These are phyloP conservation scores for Histomonas meleagridis DNA, from an alignment of 208 protist species.

Conservation along the genomic window DNA sequence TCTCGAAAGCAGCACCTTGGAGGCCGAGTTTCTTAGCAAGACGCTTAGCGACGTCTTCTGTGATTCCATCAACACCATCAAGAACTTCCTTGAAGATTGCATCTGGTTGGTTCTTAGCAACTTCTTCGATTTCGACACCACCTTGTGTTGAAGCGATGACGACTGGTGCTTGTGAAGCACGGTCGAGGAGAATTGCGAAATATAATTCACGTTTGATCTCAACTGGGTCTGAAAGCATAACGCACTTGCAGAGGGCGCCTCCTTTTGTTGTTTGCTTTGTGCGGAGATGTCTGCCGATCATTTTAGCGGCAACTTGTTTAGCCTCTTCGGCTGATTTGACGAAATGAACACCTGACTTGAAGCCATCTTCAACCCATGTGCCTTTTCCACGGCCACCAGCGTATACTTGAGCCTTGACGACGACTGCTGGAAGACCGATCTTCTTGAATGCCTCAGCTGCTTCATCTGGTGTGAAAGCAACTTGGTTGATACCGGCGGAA, in stretches of 20 bases:
- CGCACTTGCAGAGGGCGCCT: slow-evolving; percentile 58
- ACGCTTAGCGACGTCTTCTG: neutral
- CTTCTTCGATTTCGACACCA: slow-evolving; percentile 92
- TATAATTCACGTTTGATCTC: slow-evolving; percentile 75
- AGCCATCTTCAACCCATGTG: slow-evolving; percentile 78
- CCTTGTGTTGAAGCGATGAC: slow-evolving; percentile 73
- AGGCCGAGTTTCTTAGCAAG: neutral
- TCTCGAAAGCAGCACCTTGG: neutral
- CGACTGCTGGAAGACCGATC: slow-evolving; percentile 39
- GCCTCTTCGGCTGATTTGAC: slow-evolving; percentile 60
- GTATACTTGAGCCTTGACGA: slow-evolving; percentile 65
- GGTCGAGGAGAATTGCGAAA: slow-evolving; percentile 83
- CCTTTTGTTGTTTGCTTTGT: slow-evolving; percentile 93
- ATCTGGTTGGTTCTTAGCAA: slow-evolving; percentile 77
- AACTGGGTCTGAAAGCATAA: slow-evolving; percentile 59
- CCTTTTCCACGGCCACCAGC: slow-evolving; percentile 94
- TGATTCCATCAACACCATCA: slow-evolving; percentile 36
- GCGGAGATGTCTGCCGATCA: slow-evolving; percentile 90
- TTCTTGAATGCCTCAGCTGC: slow-evolving; percentile 17
- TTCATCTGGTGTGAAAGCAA: slow-evolving; percentile 15
- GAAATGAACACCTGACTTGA: slow-evolving; percentile 69
- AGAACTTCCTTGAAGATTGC: slow-evolving; percentile 40
- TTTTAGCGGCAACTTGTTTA: slow-evolving; percentile 68
- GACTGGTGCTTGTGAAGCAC: slow-evolving; percentile 50
- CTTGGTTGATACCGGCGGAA: slow-evolving; percentile 17